Evolutionary conservation across 352 stramenopile genomes (phyloP).

Genomic region (Pythium dissotocum): DNA sequence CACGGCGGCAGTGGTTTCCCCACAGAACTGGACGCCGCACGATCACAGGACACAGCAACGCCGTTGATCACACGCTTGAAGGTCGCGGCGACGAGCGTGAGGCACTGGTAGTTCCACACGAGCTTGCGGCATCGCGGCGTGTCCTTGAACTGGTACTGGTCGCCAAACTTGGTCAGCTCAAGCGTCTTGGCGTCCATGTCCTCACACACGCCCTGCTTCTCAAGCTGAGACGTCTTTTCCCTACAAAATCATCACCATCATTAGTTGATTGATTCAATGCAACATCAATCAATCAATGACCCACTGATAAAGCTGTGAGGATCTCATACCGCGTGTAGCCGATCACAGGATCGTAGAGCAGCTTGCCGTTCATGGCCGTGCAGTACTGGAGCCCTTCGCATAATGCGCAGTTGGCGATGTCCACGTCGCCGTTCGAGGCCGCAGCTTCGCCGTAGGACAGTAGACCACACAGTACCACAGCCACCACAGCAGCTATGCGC

Average conservation of each 20-base stretch:
- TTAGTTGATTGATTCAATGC: background rate
- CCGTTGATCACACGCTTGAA: constrained; percentile 46
- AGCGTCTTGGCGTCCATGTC: constrained; percentile 69
- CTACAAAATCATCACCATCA: constrained; percentile 21
- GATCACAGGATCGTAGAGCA: constrained; percentile 63
- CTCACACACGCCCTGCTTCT: constrained; percentile 76
- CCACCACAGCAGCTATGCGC: background rate
- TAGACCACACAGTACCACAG: constrained; percentile 13
- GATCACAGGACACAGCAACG: constrained; percentile 35
- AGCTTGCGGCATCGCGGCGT: constrained; percentile 49
- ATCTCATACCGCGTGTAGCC: constrained; percentile 56
- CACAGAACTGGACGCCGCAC: constrained; percentile 13
- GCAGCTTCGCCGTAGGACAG: background rate
- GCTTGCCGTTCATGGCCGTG: constrained; percentile 65
- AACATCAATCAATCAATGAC: background rate
- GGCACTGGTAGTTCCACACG: constrained; percentile 79
- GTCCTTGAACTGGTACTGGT: constrained; percentile 71
- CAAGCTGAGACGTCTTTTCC: constrained; percentile 51
- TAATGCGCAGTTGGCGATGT: constrained; percentile 42
- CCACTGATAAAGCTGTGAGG: background rate
- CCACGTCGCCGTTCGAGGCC: constrained; percentile 37
- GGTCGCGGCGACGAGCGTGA: constrained; percentile 60
- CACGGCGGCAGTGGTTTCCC: constrained; percentile 52
- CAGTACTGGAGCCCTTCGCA: constrained; percentile 63
- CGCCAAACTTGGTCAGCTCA: constrained; percentile 52